Percentiles rank a stretch among this genome's conserved stretches.
These are phyloP conservation scores for Dipodascus geniculatus DNA, from an alignment of 805 yeast genomes.

Conservation along the genomic window DNA sequence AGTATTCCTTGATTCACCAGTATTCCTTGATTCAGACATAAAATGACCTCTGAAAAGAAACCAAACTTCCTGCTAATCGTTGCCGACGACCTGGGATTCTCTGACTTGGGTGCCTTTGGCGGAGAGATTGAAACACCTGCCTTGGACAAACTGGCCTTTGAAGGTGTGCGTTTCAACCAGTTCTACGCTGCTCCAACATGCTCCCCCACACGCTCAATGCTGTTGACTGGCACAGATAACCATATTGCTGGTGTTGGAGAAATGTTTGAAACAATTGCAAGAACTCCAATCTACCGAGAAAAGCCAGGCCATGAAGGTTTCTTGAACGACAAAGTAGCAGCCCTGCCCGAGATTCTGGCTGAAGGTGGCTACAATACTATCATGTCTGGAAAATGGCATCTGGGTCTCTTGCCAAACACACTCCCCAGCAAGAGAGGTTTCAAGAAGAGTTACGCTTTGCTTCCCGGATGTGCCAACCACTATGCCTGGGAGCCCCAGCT, in stretches of 20 bases:
- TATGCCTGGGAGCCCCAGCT: slow-evolving; percentile 34
- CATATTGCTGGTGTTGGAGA: slow-evolving; percentile 52
- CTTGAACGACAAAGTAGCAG: slow-evolving; percentile 39
- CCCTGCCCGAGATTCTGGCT: slow-evolving; percentile 39
- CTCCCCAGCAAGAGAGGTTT: slow-evolving; percentile 42
- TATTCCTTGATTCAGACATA: too few relatives aligned
- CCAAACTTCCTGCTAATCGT: slow-evolving; percentile 46
- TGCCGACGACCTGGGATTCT: slow-evolving; percentile 53
- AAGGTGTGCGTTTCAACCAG: slow-evolving; percentile 41
- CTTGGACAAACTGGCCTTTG: slow-evolving; percentile 31
- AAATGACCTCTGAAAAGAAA: too few relatives aligned
- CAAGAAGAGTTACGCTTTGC: slow-evolving; percentile 36
- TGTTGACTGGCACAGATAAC: slow-evolving; percentile 49
- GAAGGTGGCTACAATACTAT: slow-evolving; percentile 40
- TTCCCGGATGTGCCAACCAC: slow-evolving; percentile 50
- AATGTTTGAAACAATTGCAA: slow-evolving; percentile 37
- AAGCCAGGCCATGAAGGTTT: slow-evolving; percentile 48
- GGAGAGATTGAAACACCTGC: slow-evolving; percentile 44
- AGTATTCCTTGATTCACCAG: too few relatives aligned
- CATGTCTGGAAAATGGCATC: slow-evolving; percentile 51
- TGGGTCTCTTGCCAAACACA: slow-evolving; percentile 36
- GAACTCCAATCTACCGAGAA: slow-evolving; percentile 31
- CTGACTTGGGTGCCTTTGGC: slow-evolving; percentile 43
- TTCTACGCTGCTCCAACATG: slow-evolving; percentile 57
- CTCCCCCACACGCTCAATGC: slow-evolving; percentile 53